Conservation (phyloP, 2,329 filamentous ascomycete genomes). For the Epichloe brachyelytri region DNA sequence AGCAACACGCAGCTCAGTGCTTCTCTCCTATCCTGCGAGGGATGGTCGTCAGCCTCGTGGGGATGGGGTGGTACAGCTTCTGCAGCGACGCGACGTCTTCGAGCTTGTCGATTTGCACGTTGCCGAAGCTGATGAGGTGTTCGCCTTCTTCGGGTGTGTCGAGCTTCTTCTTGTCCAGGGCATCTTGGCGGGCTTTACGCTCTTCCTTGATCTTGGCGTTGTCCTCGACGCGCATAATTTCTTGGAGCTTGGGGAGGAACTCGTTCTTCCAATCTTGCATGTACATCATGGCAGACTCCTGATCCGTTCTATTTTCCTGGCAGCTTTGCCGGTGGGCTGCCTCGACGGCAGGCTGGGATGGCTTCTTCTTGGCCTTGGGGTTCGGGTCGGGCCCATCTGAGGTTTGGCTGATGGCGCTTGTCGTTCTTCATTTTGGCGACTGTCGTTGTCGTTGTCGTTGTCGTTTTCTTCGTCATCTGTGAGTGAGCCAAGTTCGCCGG, state of each 20-base stretch:
- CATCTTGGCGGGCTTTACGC: conserved; percentile 31
- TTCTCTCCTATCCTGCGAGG: conserved; percentile 43
- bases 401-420: neutral
- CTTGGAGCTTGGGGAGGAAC: conserved; percentile 56
- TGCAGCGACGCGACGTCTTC: conserved; percentile 33
- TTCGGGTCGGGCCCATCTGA: neutral
- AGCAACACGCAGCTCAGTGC: conserved; percentile 58
- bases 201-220: conserved; percentile 33
- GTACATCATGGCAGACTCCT: conserved; percentile 46
- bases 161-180: conserved; percentile 24
- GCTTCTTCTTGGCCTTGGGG: conserved; percentile 5
- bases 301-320: conserved; percentile 21
- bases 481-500: conserved; percentile 20
- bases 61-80: conserved; percentile 38
- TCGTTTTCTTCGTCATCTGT: conserved; percentile 5
- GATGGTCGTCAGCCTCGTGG: conserved; percentile 42
- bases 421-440: neutral
- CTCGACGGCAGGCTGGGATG: neutral
- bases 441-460: neutral
- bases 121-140: conserved; percentile 30
- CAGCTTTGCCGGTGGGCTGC: conserved; percentile 9
- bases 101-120: conserved; percentile 19
- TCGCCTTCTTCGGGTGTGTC: conserved; percentile 23
- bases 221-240: conserved; percentile 45
- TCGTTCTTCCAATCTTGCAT: conserved; percentile 68